phyloP scores from a whole-genome alignment of 345 rosid species.

The Brassica carinata region DNA sequence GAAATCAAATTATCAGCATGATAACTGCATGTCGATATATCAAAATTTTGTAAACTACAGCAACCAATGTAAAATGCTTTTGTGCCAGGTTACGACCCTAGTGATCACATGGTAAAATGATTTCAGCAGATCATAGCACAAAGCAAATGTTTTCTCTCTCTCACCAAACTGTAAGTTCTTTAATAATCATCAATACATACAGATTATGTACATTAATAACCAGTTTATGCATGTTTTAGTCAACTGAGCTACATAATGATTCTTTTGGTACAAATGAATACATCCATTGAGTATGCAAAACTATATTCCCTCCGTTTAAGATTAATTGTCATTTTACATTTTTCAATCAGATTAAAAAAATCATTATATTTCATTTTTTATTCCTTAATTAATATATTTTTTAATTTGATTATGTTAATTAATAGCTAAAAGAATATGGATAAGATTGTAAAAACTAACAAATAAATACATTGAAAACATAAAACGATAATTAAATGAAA shows the following conservation, averaged over 20 bases:
- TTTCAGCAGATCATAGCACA: conserved; percentile 14
- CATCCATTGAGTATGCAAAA: not conserved
- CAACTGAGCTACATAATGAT: not conserved
- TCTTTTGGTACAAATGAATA: not conserved
- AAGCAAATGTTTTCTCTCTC: not conserved
- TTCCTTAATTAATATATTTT: no score
- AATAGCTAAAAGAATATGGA: no score
- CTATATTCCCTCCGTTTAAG: not conserved
- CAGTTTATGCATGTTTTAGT: conserved; percentile 5
- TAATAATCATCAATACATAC: not conserved
- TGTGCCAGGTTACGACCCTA: conserved; percentile 16
- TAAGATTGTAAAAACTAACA: no score
- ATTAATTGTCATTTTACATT: no score
- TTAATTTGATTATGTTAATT: no score
- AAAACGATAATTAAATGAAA: no score
- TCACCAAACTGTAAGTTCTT: not conserved
- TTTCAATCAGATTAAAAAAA: no score
- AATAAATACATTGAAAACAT: no score
- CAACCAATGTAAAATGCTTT: not conserved
- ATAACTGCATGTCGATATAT: not conserved
- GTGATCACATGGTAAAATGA: conserved; percentile 32
- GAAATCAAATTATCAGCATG: conserved; percentile 15
- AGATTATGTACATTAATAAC: not conserved
- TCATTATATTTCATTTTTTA: no score
- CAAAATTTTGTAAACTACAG: not conserved